phyloP scores from a whole-genome alignment of 2,329 filamentous ascomycete species.

The Aspergillus hortae region DNA sequence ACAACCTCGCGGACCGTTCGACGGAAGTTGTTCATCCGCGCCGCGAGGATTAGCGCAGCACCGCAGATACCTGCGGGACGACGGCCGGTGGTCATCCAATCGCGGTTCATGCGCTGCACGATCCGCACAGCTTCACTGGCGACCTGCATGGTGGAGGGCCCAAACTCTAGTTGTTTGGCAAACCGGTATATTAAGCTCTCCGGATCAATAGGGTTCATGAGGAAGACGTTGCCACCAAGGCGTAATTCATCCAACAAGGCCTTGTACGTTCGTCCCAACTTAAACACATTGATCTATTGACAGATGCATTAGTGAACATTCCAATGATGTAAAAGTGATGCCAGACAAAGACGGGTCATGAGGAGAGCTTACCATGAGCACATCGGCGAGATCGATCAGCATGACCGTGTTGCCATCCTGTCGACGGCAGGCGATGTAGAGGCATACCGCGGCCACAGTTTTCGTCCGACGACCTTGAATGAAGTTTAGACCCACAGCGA shows the following conservation, averaged over 20 bases:
- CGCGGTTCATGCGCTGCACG: constrained; percentile 86
- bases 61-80: constrained; percentile 92
- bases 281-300: constrained; percentile 75
- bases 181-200: constrained; percentile 91
- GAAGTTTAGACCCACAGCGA: constrained; percentile 71
- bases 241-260: constrained; percentile 63
- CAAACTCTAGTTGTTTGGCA: constrained; percentile 88
- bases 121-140: constrained; percentile 84
- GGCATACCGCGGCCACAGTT: constrained; percentile 82
- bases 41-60: constrained; percentile 88
- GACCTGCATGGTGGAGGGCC: constrained; percentile 73
- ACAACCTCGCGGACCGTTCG: constrained; percentile 90
- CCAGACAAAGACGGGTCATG: neutral
- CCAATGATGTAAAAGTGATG: neutral
- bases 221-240: constrained; percentile 56
- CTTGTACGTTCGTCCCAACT: constrained; percentile 86
- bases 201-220: constrained; percentile 73
- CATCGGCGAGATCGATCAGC: constrained; percentile 92
- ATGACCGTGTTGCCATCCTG: constrained; percentile 78
- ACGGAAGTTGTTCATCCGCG: constrained; percentile 97
- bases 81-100: constrained; percentile 96
- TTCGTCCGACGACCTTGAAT: constrained; percentile 81
- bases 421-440: constrained; percentile 84
- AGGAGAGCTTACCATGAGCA: constrained; percentile 50
- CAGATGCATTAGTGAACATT: constrained; percentile 30